These are phyloP conservation scores for Hippophae rhamnoides DNA, from an alignment of 306 rosid species.

Conservation along the genomic window DNA sequence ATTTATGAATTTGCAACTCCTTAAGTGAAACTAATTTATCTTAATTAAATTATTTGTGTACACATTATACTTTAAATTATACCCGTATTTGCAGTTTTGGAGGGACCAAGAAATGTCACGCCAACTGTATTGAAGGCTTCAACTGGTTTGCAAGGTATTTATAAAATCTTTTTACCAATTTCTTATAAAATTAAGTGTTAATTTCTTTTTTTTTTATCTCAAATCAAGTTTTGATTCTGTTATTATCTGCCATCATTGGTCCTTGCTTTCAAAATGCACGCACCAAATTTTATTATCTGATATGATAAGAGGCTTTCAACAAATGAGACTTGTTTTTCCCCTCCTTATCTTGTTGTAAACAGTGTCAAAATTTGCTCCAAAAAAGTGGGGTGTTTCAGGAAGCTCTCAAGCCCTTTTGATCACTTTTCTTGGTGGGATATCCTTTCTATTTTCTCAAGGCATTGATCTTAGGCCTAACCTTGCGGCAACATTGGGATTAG, in stretches of 20 bases:
- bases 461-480: slow-evolving; percentile 86
- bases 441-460: slow-evolving; percentile 73
- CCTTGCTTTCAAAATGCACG: slow-evolving; percentile 7
- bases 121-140: slow-evolving; percentile 68
- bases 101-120: slow-evolving; percentile 73
- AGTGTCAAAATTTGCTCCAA: slow-evolving; percentile 80
- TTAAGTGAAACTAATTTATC: not conserved
- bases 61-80: slow-evolving; percentile 11
- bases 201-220: not conserved
- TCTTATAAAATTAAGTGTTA: not conserved
- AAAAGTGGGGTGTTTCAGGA: slow-evolving; percentile 90
- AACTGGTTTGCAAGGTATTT: slow-evolving; percentile 82
- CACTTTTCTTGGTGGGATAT: slow-evolving; percentile 65
- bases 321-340: slow-evolving; percentile 1
- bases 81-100: slow-evolving; percentile 48
- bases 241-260: slow-evolving; percentile 2
- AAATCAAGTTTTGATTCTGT: not conserved
- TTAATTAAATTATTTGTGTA: slow-evolving; percentile 10
- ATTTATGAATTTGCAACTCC: not conserved
- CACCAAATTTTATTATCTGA: not conserved
- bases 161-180: slow-evolving; percentile 7
- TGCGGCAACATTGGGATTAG: slow-evolving; percentile 60
- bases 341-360: slow-evolving; percentile 13
- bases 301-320: not conserved
- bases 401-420: slow-evolving; percentile 47